Base-by-base conservation (phyloP, 163 green algal species). In the Trebouxiophyceae sp. region DNA sequence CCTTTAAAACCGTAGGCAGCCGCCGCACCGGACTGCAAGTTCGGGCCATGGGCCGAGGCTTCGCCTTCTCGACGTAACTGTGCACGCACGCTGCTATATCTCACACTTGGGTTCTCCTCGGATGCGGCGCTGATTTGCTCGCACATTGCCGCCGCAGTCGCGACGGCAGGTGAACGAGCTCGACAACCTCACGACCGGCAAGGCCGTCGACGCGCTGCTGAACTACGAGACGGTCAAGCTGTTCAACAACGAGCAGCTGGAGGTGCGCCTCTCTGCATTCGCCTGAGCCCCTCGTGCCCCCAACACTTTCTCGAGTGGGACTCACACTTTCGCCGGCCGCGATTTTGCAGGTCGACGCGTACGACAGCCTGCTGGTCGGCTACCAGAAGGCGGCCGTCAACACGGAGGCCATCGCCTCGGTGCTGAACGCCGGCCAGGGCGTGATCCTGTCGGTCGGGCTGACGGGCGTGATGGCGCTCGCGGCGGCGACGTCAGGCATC, bases 151-250 rank as follows among this genome's bases (percentile, higher is more conserved):
- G n/a, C n/a, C n/a, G 47, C 67, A 87, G 28, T 74, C 82, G 5
- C 74, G 92, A 24, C 92, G 95, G 72, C 45, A 88, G 45, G 84
- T 96, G 5, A 91, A 90, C 46, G 61, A 81, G 24, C 76, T 93
- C 50, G 90, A 97, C 78, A 93, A 95, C 45, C 67, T 82, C 27
- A 88, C 84, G 58, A 90, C 79, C 60, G 83, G 72, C 73, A 93
- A 94, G 68, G 85, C 87, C 0, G 81, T 97, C 23, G 91, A 96
- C 65, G 90, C 87, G 1, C 83, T 96, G 64, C 77, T 95, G 1
- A 96, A 94, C 71, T 89, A 87, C 71, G 86, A 96, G 77, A 94
- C 85, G 0, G 86, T 80, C 28, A 78, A 69, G 60, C 84, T 95
- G 27, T 93, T 91, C 79, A 85, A 84, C 69, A 94, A 93, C 70